Percentiles rank a stretch among this genome's conserved stretches.
Conservation (phyloP, 345 rosid genomes). For the Acer negundo region DNA sequence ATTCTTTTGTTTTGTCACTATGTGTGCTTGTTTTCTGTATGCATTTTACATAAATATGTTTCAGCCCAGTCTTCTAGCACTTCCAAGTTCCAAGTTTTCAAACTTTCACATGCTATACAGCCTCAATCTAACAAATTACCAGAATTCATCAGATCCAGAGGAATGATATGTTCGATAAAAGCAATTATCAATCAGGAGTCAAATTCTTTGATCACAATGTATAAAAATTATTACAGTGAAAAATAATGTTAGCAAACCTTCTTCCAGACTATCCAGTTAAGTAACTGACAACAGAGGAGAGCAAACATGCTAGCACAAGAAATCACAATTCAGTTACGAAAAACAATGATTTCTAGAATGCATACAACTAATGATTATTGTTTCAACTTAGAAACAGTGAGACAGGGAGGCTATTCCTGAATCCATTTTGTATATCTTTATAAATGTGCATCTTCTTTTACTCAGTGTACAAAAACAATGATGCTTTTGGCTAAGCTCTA, state of each 20-base stretch:
- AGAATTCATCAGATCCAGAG: background rate
- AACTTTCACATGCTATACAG: background rate
- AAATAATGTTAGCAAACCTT: background rate
- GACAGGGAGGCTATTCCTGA: background rate
- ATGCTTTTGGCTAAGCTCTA: background rate
- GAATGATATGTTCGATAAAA: background rate
- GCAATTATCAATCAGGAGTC: background rate
- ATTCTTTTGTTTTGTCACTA: no score
- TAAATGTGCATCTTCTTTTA: background rate
- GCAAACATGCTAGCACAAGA: background rate
- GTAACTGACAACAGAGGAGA: background rate
- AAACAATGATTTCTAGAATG: background rate
- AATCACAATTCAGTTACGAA: background rate
- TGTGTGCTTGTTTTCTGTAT: no score
- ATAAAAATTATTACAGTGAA: background rate
- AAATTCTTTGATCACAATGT: background rate
- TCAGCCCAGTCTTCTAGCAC: background rate
- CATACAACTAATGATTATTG: background rate
- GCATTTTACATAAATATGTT: background rate
- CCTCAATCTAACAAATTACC: background rate
- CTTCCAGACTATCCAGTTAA: background rate
- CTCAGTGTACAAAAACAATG: background rate
- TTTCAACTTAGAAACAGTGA: background rate
- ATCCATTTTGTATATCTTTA: background rate
- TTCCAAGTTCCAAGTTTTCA: background rate